Base-by-base conservation (phyloP, 345 rosid genomes). In the Eucalyptus decipiens region DNA sequence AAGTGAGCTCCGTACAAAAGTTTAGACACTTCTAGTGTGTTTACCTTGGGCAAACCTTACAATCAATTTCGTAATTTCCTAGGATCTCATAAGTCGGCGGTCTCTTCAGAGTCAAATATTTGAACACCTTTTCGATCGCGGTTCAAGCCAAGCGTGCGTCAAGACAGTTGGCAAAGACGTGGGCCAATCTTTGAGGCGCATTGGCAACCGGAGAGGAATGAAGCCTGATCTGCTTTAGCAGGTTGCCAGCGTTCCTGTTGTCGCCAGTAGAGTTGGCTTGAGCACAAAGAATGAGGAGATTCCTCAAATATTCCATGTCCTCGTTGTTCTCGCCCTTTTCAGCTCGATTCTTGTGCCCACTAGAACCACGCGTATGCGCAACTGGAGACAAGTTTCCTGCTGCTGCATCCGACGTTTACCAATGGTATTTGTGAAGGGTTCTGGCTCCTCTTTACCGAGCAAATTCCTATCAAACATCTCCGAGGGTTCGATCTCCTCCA, bases 381-480 rank as follows among this genome's bases (percentile, higher is more conserved):
- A 88, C 89, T 47, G 80, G 91, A 87, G 76, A 89, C 67, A 58
- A 11, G 23, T 7, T 21, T 88, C 60, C 80, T 34, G 19, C 72
- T 24, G 60, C 83, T 85, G 16, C 90, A 48, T 90, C 28, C 32
- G n/a, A 23, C 28, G 43, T 24, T 86, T 43, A 52, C 86, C 56
- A 80, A 72, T 50, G 86, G 42, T 54, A 45, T 76, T 32, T 8
- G 58, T 7, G 49, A 87, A 45, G 56, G 69, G 51, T 7, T 86
- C 52, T 30, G 88, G 81, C 32, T 49, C 60, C 47, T 87, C 47
- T 9, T 58, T 21, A 88, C 91, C 92, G 34, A 93, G 91, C 89
- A 92, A 67, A 24, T 93, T 89, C 91, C 92, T 93, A 89, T 94
- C 99, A 88, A 94, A 96, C 94, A 92, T 85, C 88, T 97, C 96